A percentile compares a stretch with the other conserved stretches of the same genome.
These are phyloP conservation scores for Daedaleopsis nitida DNA, from an alignment of 768 basidiomycete species.

Conservation along the genomic window DNA sequence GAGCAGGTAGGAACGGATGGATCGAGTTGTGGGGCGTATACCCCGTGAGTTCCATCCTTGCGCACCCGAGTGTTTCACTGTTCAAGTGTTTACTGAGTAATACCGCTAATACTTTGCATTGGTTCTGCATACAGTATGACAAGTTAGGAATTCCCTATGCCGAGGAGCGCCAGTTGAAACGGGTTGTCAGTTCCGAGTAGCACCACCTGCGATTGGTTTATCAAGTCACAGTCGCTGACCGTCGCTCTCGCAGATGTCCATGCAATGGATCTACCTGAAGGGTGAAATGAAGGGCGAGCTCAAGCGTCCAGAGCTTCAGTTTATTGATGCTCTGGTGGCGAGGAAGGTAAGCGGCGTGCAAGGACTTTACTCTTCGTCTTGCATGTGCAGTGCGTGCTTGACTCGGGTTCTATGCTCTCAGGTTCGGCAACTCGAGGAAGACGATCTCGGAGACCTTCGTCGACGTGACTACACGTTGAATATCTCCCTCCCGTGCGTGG, in stretches of 20 bases:
- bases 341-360: slow-evolving; percentile 10
- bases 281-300: neutral
- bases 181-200: neutral
- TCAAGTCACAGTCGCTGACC: neutral
- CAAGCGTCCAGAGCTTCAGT: slow-evolving; percentile 1
- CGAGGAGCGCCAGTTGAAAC: neutral
- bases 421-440: neutral
- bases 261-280: neutral
- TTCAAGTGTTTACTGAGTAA: neutral
- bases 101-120: too few relatives aligned
- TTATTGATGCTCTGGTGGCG: slow-evolving; percentile 3
- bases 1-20: neutral
- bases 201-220: neutral
- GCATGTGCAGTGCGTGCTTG: neutral
- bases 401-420: neutral
- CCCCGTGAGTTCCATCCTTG: neutral
- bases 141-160: neutral
- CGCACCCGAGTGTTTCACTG: neutral
- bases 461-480: slow-evolving; percentile 7
- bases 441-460: slow-evolving; percentile 3
- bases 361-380: neutral
- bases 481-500: slow-evolving; percentile 3
- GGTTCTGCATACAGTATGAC: neutral
- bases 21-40: slow-evolving; percentile 12
- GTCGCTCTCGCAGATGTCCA: neutral